Evolutionary conservation across 345 rosid genomes (phyloP), one percentile per base, ranked within the genome.

Genomic region (Ricinus communis): DNA sequence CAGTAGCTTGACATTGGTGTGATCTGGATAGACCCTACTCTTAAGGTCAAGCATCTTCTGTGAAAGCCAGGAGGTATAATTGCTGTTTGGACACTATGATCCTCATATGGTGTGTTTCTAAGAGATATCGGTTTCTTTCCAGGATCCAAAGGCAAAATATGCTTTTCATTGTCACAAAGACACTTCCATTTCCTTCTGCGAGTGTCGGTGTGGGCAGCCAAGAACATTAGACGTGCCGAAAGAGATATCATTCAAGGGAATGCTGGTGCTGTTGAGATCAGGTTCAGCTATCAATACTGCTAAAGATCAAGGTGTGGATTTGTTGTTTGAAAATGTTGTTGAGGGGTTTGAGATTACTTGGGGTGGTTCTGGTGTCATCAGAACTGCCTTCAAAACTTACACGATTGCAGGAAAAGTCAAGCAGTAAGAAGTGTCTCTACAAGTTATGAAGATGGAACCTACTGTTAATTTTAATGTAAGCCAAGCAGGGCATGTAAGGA

Each of bases 51-150:
- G 14, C 47, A 78, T 3, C 90, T 83, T 41, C 77, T 87, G 14
- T 70, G 84, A 27, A 91, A 84, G 71, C 94, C 92, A 2, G 90
- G 87, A 13, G 90, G 92, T 0, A 65, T 87, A 15, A 54, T 86
- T 28, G 97, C 88, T 9, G 47, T 43, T 43, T 43, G 47, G 47
- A 43, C 47, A 43, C 12, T 43, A 3, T 43, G 47, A 43, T 43
- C 47, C 47, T 9, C 13, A 3, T 11, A 9, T 43, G 5, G 11
- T 1, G 47, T 1, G 47, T 8, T 43, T 43, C 47, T 43, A 43
- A 4, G 47, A 43, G 38, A 43, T 4, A 8, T 8, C 12, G 47
- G 8, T 43, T 43, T 11, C 47, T 8, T 43, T 43, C 47, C 38
- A 8, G 47, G 1, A 43, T 43, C 47, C 47, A 8, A 43, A 43